Percentiles rank a stretch among this genome's conserved stretches.
Conservation (phyloP, 352 stramenopile genomes). For the Globisporangium heterothallicum region DNA sequence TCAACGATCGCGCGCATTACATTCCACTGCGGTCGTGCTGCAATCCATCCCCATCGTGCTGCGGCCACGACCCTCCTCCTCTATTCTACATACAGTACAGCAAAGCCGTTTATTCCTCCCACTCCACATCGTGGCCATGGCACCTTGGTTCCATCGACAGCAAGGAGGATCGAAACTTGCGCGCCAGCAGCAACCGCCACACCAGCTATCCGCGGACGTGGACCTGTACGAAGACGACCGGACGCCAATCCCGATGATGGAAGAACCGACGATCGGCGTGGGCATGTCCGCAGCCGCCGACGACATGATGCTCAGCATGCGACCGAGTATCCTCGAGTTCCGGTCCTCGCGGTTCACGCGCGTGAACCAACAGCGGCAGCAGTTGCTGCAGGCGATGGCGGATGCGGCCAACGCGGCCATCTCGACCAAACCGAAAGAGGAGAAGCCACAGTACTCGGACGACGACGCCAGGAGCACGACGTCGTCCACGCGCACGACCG, state of each 20-base stretch:
- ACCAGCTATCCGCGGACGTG: neutral
- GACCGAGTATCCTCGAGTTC: conserved; percentile 47
- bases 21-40: no score
- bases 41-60: no score
- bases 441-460: neutral
- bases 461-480: conserved; percentile 8
- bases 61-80: no score
- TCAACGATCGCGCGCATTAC: neutral
- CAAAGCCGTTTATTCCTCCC: no score
- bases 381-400: conserved; percentile 33
- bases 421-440: no score
- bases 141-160: conserved; percentile 11
- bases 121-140: neutral
- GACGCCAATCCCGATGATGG: conserved; percentile 8
- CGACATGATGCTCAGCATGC: conserved; percentile 16
- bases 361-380: conserved; percentile 41
- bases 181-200: conserved; percentile 1
- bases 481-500: conserved; percentile 14
- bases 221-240: conserved; percentile 9
- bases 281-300: conserved; percentile 13
- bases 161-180: no score
- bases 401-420: conserved; percentile 9
- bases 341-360: conserved; percentile 39
- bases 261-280: conserved; percentile 19
- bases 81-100: no score